These are phyloP conservation scores for Tuber brumale DNA, from an alignment of 495 filamentous ascomycete genomes.

Conservation along the genomic window DNA sequence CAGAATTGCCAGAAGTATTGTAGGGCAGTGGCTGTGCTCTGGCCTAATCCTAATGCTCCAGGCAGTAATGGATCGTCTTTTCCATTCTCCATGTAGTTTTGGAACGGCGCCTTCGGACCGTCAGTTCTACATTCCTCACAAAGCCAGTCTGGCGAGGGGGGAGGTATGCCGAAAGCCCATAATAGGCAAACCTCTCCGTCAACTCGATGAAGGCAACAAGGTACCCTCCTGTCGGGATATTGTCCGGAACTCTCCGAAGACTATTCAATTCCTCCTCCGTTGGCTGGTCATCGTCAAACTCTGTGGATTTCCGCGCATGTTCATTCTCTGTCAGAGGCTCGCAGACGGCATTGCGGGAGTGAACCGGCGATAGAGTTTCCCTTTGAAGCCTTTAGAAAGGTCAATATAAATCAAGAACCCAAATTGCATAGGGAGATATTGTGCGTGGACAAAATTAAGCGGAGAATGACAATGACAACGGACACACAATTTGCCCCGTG, in stretches of 20 bases:
- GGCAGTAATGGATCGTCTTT: constrained; percentile 33
- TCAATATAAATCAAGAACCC: background rate
- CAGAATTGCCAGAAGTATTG: constrained; percentile 52
- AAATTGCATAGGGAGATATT: background rate
- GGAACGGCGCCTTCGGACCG: constrained; percentile 37
- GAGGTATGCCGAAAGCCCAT: constrained; percentile 46
- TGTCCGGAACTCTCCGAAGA: constrained; percentile 59
- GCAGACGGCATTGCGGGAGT: background rate
- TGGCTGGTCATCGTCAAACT: constrained; percentile 43
- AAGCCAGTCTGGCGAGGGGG: too few relatives aligned
- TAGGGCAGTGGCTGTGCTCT: constrained; percentile 51
- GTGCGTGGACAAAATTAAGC: too few relatives aligned
- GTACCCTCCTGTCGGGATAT: constrained; percentile 58
- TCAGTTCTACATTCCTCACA: background rate
- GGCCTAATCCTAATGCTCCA: constrained; percentile 46
- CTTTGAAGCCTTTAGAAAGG: background rate
- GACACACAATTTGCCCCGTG: too few relatives aligned
- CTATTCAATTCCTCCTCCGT: constrained; percentile 57
- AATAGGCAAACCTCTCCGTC: constrained; percentile 74
- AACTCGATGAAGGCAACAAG: constrained; percentile 69
- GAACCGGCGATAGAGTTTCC: background rate
- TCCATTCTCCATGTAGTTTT: constrained; percentile 48
- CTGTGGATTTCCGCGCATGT: background rate
- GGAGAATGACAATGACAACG: too few relatives aligned
- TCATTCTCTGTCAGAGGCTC: background rate